phyloP scores from a whole-genome alignment of 1,284 basidiomycete species.

The Ustilago sp. region DNA sequence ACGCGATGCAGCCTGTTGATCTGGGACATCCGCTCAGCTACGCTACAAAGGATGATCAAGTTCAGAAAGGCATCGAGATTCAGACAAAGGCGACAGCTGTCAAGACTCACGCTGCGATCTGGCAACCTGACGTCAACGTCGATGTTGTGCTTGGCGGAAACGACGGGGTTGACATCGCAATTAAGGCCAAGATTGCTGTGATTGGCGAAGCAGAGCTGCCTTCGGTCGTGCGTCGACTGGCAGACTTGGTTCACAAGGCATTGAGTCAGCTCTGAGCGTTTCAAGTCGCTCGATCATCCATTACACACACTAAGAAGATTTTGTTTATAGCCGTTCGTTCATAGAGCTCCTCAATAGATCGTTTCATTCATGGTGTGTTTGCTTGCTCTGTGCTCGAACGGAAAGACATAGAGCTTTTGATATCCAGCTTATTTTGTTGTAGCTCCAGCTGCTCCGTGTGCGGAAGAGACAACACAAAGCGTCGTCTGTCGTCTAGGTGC shows the following conservation, averaged over 20 bases:
- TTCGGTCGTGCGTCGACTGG: slow-evolving; percentile 4
- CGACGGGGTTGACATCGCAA: slow-evolving; percentile 16
- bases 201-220: slow-evolving; percentile 2
- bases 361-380: not conserved
- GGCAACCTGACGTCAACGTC: slow-evolving; percentile 36
- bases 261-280: slow-evolving; percentile 13
- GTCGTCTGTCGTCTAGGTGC: too few relatives aligned
- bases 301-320: not conserved
- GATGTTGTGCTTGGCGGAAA: slow-evolving; percentile 22
- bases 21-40: slow-evolving; percentile 37
- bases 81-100: slow-evolving; percentile 3
- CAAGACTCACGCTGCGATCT: slow-evolving; percentile 12
- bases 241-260: not conserved
- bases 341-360: not conserved
- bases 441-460: too few relatives aligned
- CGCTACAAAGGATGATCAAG: not conserved
- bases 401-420: not conserved
- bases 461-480: too few relatives aligned
- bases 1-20: slow-evolving; percentile 13
- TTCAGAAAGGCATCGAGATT: not conserved
- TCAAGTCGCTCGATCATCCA: not conserved
- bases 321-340: not conserved
- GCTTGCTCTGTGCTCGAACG: not conserved
- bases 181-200: slow-evolving; percentile 22
- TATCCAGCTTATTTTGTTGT: too few relatives aligned